These are phyloP conservation scores for Tolypocladium pustulatum DNA, from an alignment of 2,329 filamentous ascomycete species.

Conservation along the genomic window DNA sequence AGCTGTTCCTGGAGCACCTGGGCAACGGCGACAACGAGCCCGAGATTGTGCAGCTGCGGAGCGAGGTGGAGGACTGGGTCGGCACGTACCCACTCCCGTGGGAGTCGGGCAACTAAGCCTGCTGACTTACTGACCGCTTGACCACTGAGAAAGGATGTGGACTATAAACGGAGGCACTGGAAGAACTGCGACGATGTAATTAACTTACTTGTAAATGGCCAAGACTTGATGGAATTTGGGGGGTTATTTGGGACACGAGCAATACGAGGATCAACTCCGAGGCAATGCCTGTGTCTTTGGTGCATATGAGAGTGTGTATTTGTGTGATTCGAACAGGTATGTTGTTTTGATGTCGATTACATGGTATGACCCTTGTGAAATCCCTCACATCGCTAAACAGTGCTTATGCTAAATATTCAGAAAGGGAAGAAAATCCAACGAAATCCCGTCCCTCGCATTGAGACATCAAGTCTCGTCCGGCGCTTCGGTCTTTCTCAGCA, in stretches of 20 bases:
- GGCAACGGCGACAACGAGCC: slow-evolving; percentile 56
- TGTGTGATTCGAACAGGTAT: not conserved
- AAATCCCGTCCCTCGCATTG: not conserved
- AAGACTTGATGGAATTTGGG: not conserved
- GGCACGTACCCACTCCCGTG: slow-evolving; percentile 64
- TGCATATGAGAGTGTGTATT: not conserved
- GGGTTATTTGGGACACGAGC: not conserved
- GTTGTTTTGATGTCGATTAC: not conserved
- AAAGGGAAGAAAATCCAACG: not conserved
- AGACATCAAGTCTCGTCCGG: not conserved
- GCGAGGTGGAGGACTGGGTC: slow-evolving; percentile 71
- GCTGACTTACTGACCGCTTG: not conserved
- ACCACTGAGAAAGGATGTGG: not conserved
- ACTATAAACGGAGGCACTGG: not conserved
- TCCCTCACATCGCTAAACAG: not conserved
- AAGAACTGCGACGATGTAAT: slow-evolving; percentile 4
- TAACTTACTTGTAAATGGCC: slow-evolving; percentile 4
- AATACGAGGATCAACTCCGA: slow-evolving; percentile 6
- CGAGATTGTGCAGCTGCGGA: slow-evolving; percentile 62
- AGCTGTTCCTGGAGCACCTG: slow-evolving; percentile 57
- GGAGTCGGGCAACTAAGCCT: slow-evolving; percentile 29
- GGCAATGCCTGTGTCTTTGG: not conserved
- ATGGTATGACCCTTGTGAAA: not conserved
- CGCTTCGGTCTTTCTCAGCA: slow-evolving; percentile 7
- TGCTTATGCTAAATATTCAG: not conserved